phyloP scores from a whole-genome alignment of 768 basidiomycete genomes.

The Hericium coralloides region DNA sequence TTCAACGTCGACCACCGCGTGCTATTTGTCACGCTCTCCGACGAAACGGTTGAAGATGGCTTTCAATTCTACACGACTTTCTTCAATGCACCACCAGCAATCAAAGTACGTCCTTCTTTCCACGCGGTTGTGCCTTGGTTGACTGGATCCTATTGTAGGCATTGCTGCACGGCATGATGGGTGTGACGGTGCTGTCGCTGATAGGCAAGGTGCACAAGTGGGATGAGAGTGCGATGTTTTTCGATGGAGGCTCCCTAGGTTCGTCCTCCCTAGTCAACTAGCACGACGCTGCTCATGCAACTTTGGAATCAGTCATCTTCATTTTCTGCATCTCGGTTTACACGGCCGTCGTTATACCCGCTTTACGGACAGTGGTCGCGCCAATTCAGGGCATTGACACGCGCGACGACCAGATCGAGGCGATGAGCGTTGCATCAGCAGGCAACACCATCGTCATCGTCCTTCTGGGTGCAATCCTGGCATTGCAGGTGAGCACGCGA shows the following conservation, averaged over 20 bases:
- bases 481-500: conserved; percentile 53
- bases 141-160: conserved; percentile 39
- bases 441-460: conserved; percentile 80
- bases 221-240: conserved; percentile 92
- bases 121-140: background rate
- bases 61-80: conserved; percentile 90
- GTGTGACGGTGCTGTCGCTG: conserved; percentile 65
- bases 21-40: conserved; percentile 59
- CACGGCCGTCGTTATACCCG: conserved; percentile 71
- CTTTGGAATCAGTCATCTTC: conserved; percentile 46
- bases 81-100: conserved; percentile 86
- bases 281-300: conserved; percentile 1
- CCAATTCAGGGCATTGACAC: conserved; percentile 48
- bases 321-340: conserved; percentile 75
- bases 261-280: conserved; percentile 19
- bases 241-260: conserved; percentile 88
- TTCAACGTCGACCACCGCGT: conserved; percentile 84
- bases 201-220: conserved; percentile 76
- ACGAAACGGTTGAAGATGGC: conserved; percentile 62
- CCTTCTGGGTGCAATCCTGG: conserved; percentile 53
- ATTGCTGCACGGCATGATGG: conserved; percentile 78
- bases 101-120: conserved; percentile 56
- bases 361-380: conserved; percentile 64
- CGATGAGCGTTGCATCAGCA: conserved; percentile 74
- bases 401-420: conserved; percentile 59